These are phyloP conservation scores for Nemania bipapillata DNA, from an alignment of 2,329 filamentous ascomycete genomes.

Conservation along the genomic window DNA sequence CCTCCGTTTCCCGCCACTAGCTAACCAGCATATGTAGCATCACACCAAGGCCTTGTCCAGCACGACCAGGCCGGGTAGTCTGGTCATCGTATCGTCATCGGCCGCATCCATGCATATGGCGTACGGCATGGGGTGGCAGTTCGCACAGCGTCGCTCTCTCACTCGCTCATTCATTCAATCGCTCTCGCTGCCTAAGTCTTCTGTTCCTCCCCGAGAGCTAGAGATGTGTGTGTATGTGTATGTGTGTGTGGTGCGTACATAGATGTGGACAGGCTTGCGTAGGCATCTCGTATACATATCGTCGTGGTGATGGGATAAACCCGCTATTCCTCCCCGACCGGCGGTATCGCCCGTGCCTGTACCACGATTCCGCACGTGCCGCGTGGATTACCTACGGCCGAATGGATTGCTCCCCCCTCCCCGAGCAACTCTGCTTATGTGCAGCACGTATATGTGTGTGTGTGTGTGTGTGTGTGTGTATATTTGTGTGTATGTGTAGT, in stretches of 20 bases:
- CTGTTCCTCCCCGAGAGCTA: not conserved
- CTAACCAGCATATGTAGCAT: not conserved
- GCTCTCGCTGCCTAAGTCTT: not conserved
- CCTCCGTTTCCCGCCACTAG: not conserved
- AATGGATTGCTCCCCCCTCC: not conserved
- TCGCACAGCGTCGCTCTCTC: not conserved
- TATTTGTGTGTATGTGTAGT: not conserved
- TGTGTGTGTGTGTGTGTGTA: too few species aligned
- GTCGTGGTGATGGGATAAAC: too few species aligned
- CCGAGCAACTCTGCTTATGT: not conserved
- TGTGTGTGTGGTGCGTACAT: too few species aligned
- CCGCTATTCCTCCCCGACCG: too few species aligned
- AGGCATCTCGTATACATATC: too few species aligned
- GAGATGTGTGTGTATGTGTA: too few species aligned
- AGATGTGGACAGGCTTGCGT: not conserved
- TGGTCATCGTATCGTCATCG: not conserved
- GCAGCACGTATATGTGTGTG: too few species aligned
- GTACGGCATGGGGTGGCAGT: not conserved
- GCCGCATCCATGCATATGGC: not conserved
- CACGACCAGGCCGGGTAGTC: not conserved
- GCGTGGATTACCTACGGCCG: conserved; percentile 27
- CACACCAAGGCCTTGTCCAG: not conserved
- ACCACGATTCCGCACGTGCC: not conserved
- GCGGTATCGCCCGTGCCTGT: not conserved
- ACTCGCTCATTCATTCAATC: too few species aligned